A percentile compares a stretch with the other conserved stretches of the same genome.
Evolutionary conservation across 2,329 filamentous ascomycete species (phyloP).

Genomic region (Talaromyces rugulosus): DNA sequence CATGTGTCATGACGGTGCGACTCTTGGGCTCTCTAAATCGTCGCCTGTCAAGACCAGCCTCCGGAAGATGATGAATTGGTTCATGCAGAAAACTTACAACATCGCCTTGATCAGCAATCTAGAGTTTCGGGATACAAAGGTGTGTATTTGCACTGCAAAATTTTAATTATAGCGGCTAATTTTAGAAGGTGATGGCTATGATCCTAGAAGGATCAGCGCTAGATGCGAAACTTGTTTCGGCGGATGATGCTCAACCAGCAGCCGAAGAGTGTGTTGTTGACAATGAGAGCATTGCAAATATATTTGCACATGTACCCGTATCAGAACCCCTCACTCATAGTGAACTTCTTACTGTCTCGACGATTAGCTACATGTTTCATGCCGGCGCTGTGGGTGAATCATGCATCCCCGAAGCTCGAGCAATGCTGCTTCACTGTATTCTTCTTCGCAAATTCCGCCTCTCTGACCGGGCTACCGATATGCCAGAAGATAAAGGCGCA

Average conservation of each 20-base stretch:
- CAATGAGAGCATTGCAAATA: too few relatives aligned
- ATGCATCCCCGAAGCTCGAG: not conserved
- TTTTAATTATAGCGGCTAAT: not conserved
- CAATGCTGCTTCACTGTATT: not conserved
- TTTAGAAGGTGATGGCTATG: conserved; percentile 3
- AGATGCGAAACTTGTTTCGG: not conserved
- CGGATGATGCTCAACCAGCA: not conserved
- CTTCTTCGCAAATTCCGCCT: not conserved
- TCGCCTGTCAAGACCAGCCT: conserved; percentile 12
- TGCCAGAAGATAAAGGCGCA: not conserved
- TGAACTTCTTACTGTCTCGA: not conserved
- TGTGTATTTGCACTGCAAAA: conserved; percentile 20
- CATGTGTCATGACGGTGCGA: conserved; percentile 61
- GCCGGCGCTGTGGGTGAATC: not conserved
- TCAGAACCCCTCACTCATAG: not conserved
- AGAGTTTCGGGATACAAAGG: conserved; percentile 62
- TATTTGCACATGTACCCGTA: not conserved
- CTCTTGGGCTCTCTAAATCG: not conserved
- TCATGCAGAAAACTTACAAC: conserved; percentile 56
- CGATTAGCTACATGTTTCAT: not conserved
- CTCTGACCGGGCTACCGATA: not conserved
- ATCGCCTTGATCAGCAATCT: conserved; percentile 61
- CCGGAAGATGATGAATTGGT: conserved; percentile 46
- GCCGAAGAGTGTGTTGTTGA: not conserved
- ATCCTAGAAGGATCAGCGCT: not conserved